Percentiles rank a stretch among this genome's conserved stretches.
Conservation (phyloP, 192 early-diverging fungal species). For the Dimargaris cristalligena region DNA sequence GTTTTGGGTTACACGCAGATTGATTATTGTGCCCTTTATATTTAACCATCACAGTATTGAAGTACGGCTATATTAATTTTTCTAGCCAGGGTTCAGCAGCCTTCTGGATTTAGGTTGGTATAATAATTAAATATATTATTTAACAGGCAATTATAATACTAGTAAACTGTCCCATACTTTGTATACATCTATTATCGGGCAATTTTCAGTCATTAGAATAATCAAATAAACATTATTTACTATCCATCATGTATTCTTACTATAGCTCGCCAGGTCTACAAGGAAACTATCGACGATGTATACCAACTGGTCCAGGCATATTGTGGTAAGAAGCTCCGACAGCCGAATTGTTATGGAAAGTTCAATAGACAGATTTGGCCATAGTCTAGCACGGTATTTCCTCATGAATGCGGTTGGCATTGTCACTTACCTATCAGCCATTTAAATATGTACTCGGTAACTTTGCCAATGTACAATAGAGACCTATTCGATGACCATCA, state of each 20-base stretch:
- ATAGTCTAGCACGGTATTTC: too few relatives aligned
- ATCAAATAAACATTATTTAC: too few relatives aligned
- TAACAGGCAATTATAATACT: neutral
- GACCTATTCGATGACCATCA: neutral
- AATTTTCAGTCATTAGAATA: neutral
- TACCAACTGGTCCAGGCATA: neutral
- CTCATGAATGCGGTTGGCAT: too few relatives aligned
- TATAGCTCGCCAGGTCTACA: neutral
- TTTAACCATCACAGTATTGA: neutral
- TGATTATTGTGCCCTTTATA: neutral
- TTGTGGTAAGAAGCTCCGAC: neutral
- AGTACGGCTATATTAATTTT: too few relatives aligned
- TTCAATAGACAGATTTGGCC: too few relatives aligned
- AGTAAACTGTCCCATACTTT: neutral
- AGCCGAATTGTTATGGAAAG: too few relatives aligned
- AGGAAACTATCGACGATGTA: neutral
- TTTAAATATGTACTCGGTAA: too few relatives aligned
- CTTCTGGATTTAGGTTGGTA: neutral
- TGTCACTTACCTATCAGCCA: too few relatives aligned
- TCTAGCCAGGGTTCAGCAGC: neutral
- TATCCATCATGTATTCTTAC: too few relatives aligned
- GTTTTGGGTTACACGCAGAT: too few relatives aligned
- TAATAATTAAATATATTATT: neutral
- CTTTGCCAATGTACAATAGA: too few relatives aligned
- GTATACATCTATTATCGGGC: neutral